phyloP scores from a whole-genome alignment of 768 basidiomycete genomes.

The Calocybe gangraenosa region DNA sequence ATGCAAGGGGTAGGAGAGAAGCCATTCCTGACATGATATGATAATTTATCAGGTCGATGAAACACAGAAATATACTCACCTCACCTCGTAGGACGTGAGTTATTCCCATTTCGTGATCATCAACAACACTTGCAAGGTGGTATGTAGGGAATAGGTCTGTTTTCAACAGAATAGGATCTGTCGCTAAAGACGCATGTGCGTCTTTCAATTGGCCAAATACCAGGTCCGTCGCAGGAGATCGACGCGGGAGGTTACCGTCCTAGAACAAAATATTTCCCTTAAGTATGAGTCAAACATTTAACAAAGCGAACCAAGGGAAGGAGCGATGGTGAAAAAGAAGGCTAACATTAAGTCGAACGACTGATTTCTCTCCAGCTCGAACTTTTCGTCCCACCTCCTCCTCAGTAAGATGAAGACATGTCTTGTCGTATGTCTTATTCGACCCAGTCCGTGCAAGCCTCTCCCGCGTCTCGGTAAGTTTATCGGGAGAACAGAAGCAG shows the following conservation, averaged over 20 bases:
- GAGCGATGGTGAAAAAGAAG: neutral
- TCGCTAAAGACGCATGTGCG: conserved; percentile 72
- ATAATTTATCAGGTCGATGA: neutral
- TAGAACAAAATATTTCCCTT: too few species aligned
- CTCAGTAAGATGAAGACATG: conserved; percentile 80
- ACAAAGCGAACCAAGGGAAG: neutral
- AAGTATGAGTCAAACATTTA: too few species aligned
- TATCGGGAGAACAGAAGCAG: conserved; percentile 86
- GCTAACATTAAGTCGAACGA: conserved; percentile 86
- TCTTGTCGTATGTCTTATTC: conserved; percentile 80
- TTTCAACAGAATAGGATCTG: conserved; percentile 91
- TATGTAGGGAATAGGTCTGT: conserved; percentile 94
- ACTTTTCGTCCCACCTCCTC: conserved; percentile 79
- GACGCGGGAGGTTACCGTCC: conserved; percentile 55
- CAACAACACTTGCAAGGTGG: conserved; percentile 92
- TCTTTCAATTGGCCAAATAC: conserved; percentile 75
- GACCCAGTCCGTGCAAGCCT: conserved; percentile 70
- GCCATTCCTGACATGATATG: conserved; percentile 73
- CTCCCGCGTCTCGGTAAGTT: conserved; percentile 63
- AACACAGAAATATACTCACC: conserved; percentile 35
- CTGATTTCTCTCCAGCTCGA: conserved; percentile 69
- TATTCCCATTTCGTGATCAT: conserved; percentile 95
- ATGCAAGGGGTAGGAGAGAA: conserved; percentile 89
- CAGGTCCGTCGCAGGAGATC: conserved; percentile 55
- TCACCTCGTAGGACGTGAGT: conserved; percentile 95